Percentiles rank a stretch among this genome's conserved stretches.
phyloP scores from a whole-genome alignment of 2,329 filamentous ascomycete species.

The Botrytis galanthina region DNA sequence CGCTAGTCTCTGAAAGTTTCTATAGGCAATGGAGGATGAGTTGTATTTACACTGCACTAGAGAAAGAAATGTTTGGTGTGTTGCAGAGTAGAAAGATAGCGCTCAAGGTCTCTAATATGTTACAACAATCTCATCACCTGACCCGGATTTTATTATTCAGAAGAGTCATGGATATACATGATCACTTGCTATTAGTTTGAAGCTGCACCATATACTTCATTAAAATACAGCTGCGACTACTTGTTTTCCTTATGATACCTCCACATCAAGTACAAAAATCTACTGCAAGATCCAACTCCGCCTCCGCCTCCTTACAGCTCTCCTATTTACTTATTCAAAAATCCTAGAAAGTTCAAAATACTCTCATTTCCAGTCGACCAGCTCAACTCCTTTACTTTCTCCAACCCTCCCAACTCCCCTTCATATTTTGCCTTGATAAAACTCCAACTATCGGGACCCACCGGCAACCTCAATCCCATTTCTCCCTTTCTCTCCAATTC shows the following conservation, averaged over 20 bases:
- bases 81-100: too few relatives aligned
- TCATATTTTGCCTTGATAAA: slow-evolving; percentile 26
- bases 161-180: neutral
- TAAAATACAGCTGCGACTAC: neutral
- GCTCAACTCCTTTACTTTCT: slow-evolving; percentile 6
- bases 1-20: neutral
- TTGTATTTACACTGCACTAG: neutral
- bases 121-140: neutral
- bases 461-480: slow-evolving; percentile 29
- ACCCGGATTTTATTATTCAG: too few relatives aligned
- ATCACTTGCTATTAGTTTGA: neutral
- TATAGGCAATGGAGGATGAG: neutral
- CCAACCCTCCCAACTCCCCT: neutral
- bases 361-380: neutral
- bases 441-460: slow-evolving; percentile 27
- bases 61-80: neutral
- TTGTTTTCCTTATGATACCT: neutral
- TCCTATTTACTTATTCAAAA: neutral
- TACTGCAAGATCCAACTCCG: neutral
- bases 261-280: neutral
- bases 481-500: neutral
- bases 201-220: neutral
- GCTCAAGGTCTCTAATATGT: neutral
- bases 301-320: neutral
- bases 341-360: neutral